These are phyloP conservation scores for Pistacia vera DNA, from an alignment of 345 rosid species.

Conservation along the genomic window DNA sequence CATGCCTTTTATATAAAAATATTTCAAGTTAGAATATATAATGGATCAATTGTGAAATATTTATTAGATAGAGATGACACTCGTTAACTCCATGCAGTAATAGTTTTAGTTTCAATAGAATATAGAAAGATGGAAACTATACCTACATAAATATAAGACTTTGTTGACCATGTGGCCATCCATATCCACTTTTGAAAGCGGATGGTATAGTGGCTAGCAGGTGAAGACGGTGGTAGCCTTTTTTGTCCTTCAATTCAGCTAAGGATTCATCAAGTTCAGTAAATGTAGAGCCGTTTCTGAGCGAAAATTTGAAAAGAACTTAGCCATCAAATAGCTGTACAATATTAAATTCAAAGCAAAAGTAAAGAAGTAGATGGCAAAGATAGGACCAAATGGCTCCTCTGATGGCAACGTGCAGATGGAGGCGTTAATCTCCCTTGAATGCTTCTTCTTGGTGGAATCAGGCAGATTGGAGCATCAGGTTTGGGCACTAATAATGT, in stretches of 20 bases:
- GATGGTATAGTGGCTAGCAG: neutral
- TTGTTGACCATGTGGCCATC: neutral
- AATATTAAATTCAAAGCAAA: neutral
- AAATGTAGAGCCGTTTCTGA: neutral
- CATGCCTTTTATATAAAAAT: too few relatives aligned
- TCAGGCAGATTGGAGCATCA: too few relatives aligned
- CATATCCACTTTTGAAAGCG: slow-evolving; percentile 4
- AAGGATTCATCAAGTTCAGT: neutral
- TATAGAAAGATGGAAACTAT: neutral
- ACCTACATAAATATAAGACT: neutral
- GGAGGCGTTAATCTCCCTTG: neutral
- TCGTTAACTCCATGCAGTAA: too few relatives aligned
- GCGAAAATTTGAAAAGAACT: neutral
- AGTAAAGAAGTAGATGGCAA: too few relatives aligned
- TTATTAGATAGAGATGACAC: too few relatives aligned
- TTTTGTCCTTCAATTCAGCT: neutral
- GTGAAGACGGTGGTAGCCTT: neutral
- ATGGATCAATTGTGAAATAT: too few relatives aligned
- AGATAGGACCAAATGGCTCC: slow-evolving; percentile 24
- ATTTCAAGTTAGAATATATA: too few relatives aligned
- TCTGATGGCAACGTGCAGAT: slow-evolving; percentile 25
- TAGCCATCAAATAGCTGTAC: neutral
- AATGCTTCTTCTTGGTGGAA: too few relatives aligned
- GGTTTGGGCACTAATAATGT: too few relatives aligned
- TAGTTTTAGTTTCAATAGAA: too few relatives aligned